Evolutionary conservation across 2,329 filamentous ascomycete species (phyloP).

Genomic region (Parastagonospora nodorum): DNA sequence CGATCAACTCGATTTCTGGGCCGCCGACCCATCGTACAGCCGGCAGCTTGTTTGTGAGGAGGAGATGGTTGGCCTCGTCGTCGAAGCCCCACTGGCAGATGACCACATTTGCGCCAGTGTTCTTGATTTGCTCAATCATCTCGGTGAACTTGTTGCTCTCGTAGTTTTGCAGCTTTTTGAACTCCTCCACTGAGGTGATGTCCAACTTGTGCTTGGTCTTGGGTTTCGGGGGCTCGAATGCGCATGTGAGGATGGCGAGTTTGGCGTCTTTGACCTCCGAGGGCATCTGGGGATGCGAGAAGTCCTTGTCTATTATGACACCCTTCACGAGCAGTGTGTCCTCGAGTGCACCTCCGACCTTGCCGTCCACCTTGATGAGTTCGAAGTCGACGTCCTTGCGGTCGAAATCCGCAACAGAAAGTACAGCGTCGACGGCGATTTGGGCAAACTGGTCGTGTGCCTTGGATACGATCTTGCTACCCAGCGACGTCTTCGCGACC

Average conservation of each 20-base stretch:
- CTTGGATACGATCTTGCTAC: slow-evolving; percentile 99
- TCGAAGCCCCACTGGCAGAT: slow-evolving; percentile 99
- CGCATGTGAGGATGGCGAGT: slow-evolving; percentile 95
- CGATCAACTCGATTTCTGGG: slow-evolving; percentile 97
- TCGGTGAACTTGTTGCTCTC: slow-evolving; percentile 95
- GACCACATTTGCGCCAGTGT: slow-evolving; percentile 92
- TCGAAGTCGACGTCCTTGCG: slow-evolving; percentile 98
- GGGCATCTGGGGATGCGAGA: slow-evolving; percentile 99
- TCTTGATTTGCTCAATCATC: slow-evolving; percentile 99
- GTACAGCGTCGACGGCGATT: slow-evolving; percentile 94
- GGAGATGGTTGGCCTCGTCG: slow-evolving; percentile 95
- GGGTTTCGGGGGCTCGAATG: slow-evolving; percentile 97
- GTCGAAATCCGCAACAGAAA: slow-evolving; percentile 94
- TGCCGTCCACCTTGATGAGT: slow-evolving; percentile 98
- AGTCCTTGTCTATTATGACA: slow-evolving; percentile 99
- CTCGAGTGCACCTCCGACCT: slow-evolving; percentile 91
- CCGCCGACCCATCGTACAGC: slow-evolving; percentile 98
- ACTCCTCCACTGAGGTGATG: slow-evolving; percentile 95
- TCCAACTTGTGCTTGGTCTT: slow-evolving; percentile 99
- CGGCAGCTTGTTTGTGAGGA: slow-evolving; percentile 93
- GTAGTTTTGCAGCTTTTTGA: slow-evolving; percentile 96
- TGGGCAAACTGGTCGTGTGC: slow-evolving; percentile 97
- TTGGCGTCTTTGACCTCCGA: slow-evolving; percentile 94
- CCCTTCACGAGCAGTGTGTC: slow-evolving; percentile 95
- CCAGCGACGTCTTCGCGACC: slow-evolving; percentile 93